Conservation (phyloP, 805 yeast genomes). For the Nakazawaea wyomingensis region DNA sequence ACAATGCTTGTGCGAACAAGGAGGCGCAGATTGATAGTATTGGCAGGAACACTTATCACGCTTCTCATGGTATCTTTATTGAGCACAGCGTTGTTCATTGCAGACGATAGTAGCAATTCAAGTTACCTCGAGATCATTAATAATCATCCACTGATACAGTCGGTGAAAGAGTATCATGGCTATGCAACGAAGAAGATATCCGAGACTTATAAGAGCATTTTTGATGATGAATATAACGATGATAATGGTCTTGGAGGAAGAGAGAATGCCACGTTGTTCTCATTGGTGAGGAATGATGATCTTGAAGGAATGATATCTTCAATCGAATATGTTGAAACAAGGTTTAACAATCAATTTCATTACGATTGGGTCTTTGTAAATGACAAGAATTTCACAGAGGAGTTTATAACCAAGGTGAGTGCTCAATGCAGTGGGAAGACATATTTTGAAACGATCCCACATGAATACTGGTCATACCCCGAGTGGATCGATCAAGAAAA, state of each 20-base stretch:
- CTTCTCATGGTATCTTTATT: background rate
- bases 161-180: background rate
- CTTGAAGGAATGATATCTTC: constrained; percentile 31
- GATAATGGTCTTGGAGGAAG: too few species aligned
- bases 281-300: constrained; percentile 37
- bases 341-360: constrained; percentile 32
- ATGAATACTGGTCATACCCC: constrained; percentile 45
- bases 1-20: background rate
- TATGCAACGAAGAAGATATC: background rate
- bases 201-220: constrained; percentile 1
- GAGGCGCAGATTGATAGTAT: background rate
- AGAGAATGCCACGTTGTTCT: constrained; percentile 58
- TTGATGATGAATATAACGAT: background rate
- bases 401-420: constrained; percentile 30
- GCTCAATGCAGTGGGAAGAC: constrained; percentile 35
- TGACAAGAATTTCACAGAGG: constrained; percentile 36
- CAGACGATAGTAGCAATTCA: background rate
- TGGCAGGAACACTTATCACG: background rate
- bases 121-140: background rate
- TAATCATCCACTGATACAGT: background rate
- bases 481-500: constrained; percentile 30
- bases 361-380: constrained; percentile 44
- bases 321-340: constrained; percentile 28
- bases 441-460: constrained; percentile 37
- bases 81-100: background rate